Conservation (phyloP, 108 stramenopile species). For the Discostella pseudostelligera region DNA sequence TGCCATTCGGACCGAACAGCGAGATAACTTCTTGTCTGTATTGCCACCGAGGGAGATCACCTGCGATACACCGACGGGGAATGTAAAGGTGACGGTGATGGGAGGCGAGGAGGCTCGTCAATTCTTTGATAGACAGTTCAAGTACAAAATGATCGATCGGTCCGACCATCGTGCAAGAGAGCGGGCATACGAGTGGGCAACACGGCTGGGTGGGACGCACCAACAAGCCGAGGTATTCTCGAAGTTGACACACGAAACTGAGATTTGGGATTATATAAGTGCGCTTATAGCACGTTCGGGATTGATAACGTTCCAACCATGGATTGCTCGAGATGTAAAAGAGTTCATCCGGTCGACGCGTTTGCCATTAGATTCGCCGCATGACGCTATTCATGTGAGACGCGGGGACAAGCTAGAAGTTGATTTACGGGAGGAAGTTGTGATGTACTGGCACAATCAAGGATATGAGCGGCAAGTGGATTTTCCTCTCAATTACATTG, state of each 20-base stretch:
- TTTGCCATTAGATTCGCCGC: slow-evolving; percentile 12
- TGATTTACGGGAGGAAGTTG: slow-evolving; percentile 21
- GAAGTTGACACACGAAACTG: neutral
- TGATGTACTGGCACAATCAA: slow-evolving; percentile 24
- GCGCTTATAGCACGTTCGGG: slow-evolving; percentile 21
- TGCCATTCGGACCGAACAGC: slow-evolving; percentile 6
- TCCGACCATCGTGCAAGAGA: neutral
- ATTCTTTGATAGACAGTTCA: slow-evolving; percentile 16
- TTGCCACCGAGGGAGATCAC: slow-evolving; percentile 11
- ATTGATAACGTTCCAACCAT: slow-evolving; percentile 18
- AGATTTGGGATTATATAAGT: slow-evolving; percentile 17
- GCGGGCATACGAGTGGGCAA: slow-evolving; percentile 22
- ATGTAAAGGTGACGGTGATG: slow-evolving; percentile 6
- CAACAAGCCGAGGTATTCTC: slow-evolving; percentile 24
- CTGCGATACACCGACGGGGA: slow-evolving; percentile 8
- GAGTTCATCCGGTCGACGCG: slow-evolving; percentile 12
- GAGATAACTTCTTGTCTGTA: slow-evolving; percentile 3
- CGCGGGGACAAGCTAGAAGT: slow-evolving; percentile 33
- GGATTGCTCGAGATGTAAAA: slow-evolving; percentile 29
- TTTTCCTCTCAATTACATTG: slow-evolving; percentile 19
- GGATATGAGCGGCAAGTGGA: slow-evolving; percentile 14
- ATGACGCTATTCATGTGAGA: slow-evolving; percentile 36
- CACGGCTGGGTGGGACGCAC: slow-evolving; percentile 11
- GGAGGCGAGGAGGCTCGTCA: slow-evolving; percentile 26
- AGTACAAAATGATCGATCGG: slow-evolving; percentile 16